phyloP scores from a whole-genome alignment of 192 early-diverging fungal genomes.

The Kickxella alabastrina region DNA sequence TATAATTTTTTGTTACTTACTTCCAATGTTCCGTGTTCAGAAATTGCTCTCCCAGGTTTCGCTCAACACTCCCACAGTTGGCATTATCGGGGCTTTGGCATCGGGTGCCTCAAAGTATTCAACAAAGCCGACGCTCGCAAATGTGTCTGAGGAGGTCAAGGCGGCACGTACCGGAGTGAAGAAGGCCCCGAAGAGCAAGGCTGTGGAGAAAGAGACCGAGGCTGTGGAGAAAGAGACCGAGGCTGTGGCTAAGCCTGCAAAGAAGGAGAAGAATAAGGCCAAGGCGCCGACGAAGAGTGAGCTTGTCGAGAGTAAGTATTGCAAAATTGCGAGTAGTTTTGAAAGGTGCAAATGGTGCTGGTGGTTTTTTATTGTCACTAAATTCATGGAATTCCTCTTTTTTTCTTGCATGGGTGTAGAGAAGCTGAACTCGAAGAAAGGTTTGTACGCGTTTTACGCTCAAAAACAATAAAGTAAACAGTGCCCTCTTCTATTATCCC shows the following conservation, averaged over 20 bases:
- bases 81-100: too few species aligned
- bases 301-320: constrained; percentile 23
- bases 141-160: too few species aligned
- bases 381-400: background rate
- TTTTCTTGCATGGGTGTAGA: constrained; percentile 1
- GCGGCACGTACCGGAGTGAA: too few species aligned
- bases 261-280: background rate
- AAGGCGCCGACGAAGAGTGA: constrained; percentile 19
- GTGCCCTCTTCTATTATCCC: too few species aligned
- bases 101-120: too few species aligned
- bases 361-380: background rate
- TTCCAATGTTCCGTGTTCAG: constrained; percentile 5
- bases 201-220: too few species aligned
- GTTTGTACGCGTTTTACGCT: too few species aligned
- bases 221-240: constrained; percentile 7
- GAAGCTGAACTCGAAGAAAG: constrained; percentile 15
- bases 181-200: too few species aligned
- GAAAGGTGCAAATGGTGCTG: background rate
- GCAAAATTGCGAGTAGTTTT: background rate
- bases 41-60: background rate
- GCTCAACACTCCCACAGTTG: too few species aligned
- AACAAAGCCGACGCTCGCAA: too few species aligned
- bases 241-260: background rate
- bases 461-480: background rate
- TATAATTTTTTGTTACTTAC: background rate